A percentile compares a stretch with the other conserved stretches of the same genome.
These are phyloP conservation scores for Monilinia vaccinii-corymbosi DNA, from an alignment of 2,329 filamentous ascomycete genomes.

Conservation along the genomic window DNA sequence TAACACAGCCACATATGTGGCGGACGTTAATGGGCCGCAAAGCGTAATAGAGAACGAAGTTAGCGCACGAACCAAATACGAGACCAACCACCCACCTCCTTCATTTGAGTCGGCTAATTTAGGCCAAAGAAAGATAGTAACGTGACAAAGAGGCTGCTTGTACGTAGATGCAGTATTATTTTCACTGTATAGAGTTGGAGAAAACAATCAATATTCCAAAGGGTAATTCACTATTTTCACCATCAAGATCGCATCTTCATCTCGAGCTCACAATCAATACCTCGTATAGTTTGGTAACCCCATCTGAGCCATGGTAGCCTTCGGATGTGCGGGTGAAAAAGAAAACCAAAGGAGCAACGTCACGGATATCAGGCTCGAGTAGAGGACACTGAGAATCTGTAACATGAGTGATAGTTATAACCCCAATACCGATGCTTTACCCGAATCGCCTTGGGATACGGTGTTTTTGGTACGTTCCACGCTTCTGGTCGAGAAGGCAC, in stretches of 20 bases:
- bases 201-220: neutral
- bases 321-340: neutral
- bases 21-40: neutral
- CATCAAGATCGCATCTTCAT: neutral
- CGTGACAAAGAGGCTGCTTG: too few species aligned
- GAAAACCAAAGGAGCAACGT: neutral
- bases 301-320: neutral
- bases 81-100: too few species aligned
- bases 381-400: neutral
- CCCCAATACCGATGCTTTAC: constrained; percentile 30
- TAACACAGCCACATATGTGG: neutral
- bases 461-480: constrained; percentile 20
- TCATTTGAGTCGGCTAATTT: neutral
- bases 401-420: constrained; percentile 35
- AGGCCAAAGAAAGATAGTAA: too few species aligned
- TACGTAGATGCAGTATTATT: too few species aligned
- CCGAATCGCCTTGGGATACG: constrained; percentile 27
- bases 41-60: neutral
- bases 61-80: neutral
- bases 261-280: neutral
- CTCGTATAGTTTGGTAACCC: too few species aligned
- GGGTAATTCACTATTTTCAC: neutral
- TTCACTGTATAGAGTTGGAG: neutral
- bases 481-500: neutral
- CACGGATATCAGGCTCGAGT: neutral